These are phyloP conservation scores for Auricularia sp. DNA, from an alignment of 768 basidiomycete genomes.

Conservation along the genomic window DNA sequence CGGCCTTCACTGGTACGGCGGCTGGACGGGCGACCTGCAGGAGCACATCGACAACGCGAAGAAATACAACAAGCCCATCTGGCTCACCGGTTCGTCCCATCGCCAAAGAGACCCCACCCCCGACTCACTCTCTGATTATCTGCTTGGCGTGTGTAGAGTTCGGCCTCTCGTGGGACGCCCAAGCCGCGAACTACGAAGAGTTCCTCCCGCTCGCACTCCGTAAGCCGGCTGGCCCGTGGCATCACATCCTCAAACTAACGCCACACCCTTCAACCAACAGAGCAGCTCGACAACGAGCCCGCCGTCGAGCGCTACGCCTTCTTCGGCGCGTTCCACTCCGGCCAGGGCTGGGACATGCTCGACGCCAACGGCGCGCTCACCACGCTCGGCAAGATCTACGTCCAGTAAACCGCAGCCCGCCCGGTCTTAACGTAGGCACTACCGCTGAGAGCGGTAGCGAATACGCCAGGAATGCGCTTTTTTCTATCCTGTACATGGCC, in stretches of 20 bases:
- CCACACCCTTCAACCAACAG: background rate
- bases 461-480: too few species aligned
- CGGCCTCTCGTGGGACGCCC: slow-evolving; percentile 6
- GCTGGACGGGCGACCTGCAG: slow-evolving; percentile 7
- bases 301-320: slow-evolving; percentile 8
- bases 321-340: slow-evolving; percentile 10
- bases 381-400: slow-evolving; percentile 7
- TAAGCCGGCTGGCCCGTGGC: background rate
- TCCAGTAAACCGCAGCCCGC: background rate
- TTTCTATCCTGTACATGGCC: too few species aligned
- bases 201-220: slow-evolving; percentile 7
- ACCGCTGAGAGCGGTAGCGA: too few species aligned
- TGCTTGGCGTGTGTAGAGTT: slow-evolving; percentile 3
- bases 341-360: slow-evolving; percentile 9
- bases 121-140: background rate
- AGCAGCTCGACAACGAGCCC: slow-evolving; percentile 6
- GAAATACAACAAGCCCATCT: slow-evolving; percentile 8
- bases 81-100: slow-evolving; percentile 3
- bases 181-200: slow-evolving; percentile 4
- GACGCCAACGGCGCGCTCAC: slow-evolving; percentile 5
- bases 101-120: background rate
- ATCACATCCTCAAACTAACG: background rate
- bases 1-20: slow-evolving; percentile 9
- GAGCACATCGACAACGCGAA: slow-evolving; percentile 5
- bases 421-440: too few species aligned